Evolutionary conservation across 345 rosid genomes (phyloP), one percentile per base, ranked within the genome.

Genomic region (Eucalyptus tenuipes): DNA sequence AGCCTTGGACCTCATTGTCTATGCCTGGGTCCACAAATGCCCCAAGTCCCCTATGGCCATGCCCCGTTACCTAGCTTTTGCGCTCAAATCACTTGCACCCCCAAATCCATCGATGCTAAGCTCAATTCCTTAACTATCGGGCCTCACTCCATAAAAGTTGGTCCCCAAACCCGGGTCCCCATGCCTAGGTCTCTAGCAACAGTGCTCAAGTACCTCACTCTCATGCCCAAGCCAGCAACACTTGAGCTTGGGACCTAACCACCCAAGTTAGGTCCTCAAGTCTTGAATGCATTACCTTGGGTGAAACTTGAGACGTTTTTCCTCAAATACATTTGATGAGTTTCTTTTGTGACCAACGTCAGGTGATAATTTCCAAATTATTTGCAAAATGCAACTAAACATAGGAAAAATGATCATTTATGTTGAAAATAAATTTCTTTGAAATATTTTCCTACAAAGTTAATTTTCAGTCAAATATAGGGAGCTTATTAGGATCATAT

Each of bases 151-250:
- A 18, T 14, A 37, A 18, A 71, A 27, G 0, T 24, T 71, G 10
- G 27, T 27, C 14, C 59, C 17, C 59, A 0, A 8, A 53, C 5
- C 7, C 0, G 0, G 0, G n/a, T 57, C 7, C 1, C n/a, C 59
- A 8, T 53, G 59, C 13, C 44, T 18, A 0, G 1, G 2, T 37
- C 7, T 24, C 7, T 0, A 2, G 1, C 10, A 4, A 7, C 2
- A 20, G 8, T 66, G 42, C 22, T 5, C 1, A 0, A 17, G 18
- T 31, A 31, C 0, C 10, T 13, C 1, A 6, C 42, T 31, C 79
- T 33, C 37, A 17, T 18, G 20, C 20, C 40, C 42, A 66, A n/a
- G 10, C 16, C 1, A n/a, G 0, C 20, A 15, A 7, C 2, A 33
- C 40, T 25, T 1, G 14, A 57, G 13, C 16, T 29, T 13, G 12